Evolutionary conservation across 116 monocot genomes (phyloP), one percentile per base, ranked within the genome.

Genomic region (Iris pallida): DNA sequence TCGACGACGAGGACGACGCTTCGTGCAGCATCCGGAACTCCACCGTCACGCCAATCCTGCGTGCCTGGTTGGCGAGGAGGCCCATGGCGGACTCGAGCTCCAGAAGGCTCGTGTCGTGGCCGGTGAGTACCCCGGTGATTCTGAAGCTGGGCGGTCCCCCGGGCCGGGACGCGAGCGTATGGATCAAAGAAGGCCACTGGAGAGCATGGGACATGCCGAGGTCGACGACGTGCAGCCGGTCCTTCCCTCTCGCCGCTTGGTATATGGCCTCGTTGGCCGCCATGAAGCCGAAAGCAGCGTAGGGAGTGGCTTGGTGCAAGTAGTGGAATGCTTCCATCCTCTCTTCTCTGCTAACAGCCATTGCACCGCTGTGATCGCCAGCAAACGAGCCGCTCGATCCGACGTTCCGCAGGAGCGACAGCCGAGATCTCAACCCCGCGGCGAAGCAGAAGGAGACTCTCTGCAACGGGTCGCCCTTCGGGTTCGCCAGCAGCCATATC

Each of bases 281-380:
- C n/a, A 55, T 42, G 67, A 67, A 67, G 42, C 42, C 67, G 3
- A 67, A 67, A 43, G 54, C 17, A 67, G 54, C 8, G 54, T 67
- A 67, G 14, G 66, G 66, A 18, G 66, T 67, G n/a, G 53, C 42
- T 18, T 51, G 40, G 42, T 67, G 42, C 14, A 67, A 53, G 54
- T 53, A 45, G 54, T 67, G 30, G 16, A 67, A 67, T 8, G 66
- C 66, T 0, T 67, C 66, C 53, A 40, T 67, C 42, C 54, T 67
- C 66, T 67, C 79, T 15, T 74, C 55, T 3, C 51, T 52, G 16
- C 70, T 79, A 51, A 57, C 68, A 8, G 20, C 42, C 64, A 70
- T 74, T 1, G 63, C 53, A 16, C 19, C 56, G 42, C 41, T 12
- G 43, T 42, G 55, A 15, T 45, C 68, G 68, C 61, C 66, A 14